These are phyloP conservation scores for Colletotrichum spaethianum DNA, from an alignment of 2,329 filamentous ascomycete species.

Conservation along the genomic window DNA sequence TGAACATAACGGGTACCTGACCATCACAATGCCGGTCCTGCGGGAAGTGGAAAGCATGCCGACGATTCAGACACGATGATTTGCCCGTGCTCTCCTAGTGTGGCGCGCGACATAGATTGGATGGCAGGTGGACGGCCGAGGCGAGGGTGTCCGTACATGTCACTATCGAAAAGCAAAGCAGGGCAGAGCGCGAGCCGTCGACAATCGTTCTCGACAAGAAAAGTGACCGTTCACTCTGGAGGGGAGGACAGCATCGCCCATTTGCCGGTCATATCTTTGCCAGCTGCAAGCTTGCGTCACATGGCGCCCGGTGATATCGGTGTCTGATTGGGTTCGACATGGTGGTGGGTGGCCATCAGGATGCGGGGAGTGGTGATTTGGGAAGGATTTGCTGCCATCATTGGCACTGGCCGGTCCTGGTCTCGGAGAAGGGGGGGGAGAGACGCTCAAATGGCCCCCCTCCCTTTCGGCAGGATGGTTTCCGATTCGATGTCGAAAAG, in stretches of 20 bases:
- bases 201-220: background rate
- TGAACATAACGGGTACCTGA: constrained; percentile 21
- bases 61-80: constrained; percentile 19
- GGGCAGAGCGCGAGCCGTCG: background rate
- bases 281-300: constrained; percentile 39
- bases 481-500: constrained; percentile 21
- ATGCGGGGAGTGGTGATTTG: constrained; percentile 38
- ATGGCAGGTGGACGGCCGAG: constrained; percentile 3
- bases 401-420: constrained; percentile 23
- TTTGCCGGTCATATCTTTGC: constrained; percentile 1
- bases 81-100: constrained; percentile 12
- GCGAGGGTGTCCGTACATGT: background rate
- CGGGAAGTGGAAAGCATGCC: constrained; percentile 32
- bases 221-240: background rate
- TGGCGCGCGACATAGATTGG: constrained; percentile 12
- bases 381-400: constrained; percentile 8
- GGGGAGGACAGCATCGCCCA: background rate
- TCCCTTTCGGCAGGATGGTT: constrained; percentile 9
- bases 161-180: constrained; percentile 7
- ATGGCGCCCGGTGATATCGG: constrained; percentile 34
- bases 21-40: constrained; percentile 6
- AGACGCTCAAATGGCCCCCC: background rate
- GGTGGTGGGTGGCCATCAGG: constrained; percentile 31
- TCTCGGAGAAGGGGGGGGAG: background rate
- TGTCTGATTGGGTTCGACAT: constrained; percentile 30